Percentiles rank a stretch among this genome's conserved stretches.
These are phyloP conservation scores for Cercospora sojina DNA, from an alignment of 2,329 filamentous ascomycete species.

Conservation along the genomic window DNA sequence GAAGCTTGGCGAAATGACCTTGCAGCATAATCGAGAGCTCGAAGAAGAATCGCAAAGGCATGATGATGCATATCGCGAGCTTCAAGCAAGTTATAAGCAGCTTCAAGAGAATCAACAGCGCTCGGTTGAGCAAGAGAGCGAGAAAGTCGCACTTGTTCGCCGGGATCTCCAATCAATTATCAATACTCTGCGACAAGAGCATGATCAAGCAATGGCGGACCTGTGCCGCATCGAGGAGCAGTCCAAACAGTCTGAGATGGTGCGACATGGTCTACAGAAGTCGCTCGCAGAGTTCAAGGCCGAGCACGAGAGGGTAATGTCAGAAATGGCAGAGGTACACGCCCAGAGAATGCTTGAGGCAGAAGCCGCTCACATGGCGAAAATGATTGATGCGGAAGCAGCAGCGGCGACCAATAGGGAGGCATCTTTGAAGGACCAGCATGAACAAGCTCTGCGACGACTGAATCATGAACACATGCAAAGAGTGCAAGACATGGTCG, in stretches of 20 bases:
- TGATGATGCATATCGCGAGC: conserved; percentile 27
- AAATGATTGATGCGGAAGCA: conserved; percentile 15
- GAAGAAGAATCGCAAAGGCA: conserved; percentile 29
- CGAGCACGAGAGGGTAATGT: conserved; percentile 17
- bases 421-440: conserved; percentile 13
- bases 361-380: conserved; percentile 11
- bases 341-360: conserved; percentile 11
- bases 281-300: conserved; percentile 15
- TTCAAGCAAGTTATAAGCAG: conserved; percentile 21
- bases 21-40: conserved; percentile 30
- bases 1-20: conserved; percentile 22
- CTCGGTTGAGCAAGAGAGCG: conserved; percentile 4
- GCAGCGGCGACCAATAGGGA: conserved; percentile 5
- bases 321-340: conserved; percentile 12
- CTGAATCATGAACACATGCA: conserved; percentile 22
- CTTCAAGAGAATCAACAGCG: conserved; percentile 22
- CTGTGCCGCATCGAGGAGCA: conserved; percentile 16
- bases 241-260: conserved; percentile 12
- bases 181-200: neutral
- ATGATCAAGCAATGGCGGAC: conserved; percentile 10
- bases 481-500: conserved; percentile 20
- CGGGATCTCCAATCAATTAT: conserved; percentile 3
- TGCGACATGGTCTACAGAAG: conserved; percentile 11
- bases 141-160: neutral
- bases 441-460: conserved; percentile 13